Base-by-base conservation (phyloP, 2,329 filamentous ascomycete species). In the Arachnopeziza araneosa region DNA sequence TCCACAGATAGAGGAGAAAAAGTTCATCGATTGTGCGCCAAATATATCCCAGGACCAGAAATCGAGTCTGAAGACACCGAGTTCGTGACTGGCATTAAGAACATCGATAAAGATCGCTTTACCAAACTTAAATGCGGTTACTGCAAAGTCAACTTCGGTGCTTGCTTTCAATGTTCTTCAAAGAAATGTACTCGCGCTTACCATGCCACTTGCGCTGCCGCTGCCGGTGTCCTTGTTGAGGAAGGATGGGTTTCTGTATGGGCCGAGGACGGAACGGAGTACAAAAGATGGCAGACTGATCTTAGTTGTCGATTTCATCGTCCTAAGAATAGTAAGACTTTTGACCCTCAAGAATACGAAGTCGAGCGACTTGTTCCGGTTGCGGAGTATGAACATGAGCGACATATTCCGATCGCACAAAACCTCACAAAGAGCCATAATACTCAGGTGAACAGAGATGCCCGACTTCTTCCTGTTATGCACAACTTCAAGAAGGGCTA, bases 231-330 rank as follows among this genome's bases (percentile, higher is more conserved):
- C 1, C 90, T 96, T 71, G 87, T 97, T 54, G 93, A 99, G 72
- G 85, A 91, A 68, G 90, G 90, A 30, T 85, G 91, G 44, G 87
- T 96, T 30, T 90, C 91, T 0, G 89, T 96, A 1, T 93, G 93
- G 72, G 90, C 88, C 56, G 91, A 96, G 68, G 92, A 97, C 70
- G 92, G 92, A 7, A 91, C 87, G 1, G 92, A 97, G 73, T 97
- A 97, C 74, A 93, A 90, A 66, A 89, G 96, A 68, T 90, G 92
- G 69, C 92, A 89, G 0, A 93, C 96, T 68, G 91, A 96, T 71
- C 93, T 98, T 73, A 91, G 90, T 68, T 99, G 95, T 77, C 90
- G 93, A 62, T 96, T 96, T 76, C 95, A 99, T 74, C 85, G 95
- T 55, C 86, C 89, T 17, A 96, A 95, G 77, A 87, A 95, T 69